Conservation (phyloP, 208 protist genomes). For the Crithidia mellificae region DNA sequence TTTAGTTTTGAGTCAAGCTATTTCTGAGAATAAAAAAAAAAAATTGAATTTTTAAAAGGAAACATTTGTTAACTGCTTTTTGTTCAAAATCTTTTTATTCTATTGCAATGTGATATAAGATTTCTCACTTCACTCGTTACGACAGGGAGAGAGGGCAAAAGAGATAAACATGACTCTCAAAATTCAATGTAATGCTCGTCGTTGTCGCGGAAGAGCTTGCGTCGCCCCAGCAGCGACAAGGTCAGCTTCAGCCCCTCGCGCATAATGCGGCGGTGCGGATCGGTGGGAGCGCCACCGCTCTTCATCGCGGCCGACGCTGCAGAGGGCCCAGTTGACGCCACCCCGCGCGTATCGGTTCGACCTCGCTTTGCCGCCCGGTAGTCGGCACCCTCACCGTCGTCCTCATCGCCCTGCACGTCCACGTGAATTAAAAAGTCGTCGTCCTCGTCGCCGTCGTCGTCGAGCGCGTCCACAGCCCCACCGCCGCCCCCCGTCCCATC, state of each 20-base stretch:
- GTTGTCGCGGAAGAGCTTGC: constrained; percentile 51
- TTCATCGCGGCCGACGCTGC: neutral
- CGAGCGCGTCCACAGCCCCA: constrained; percentile 25
- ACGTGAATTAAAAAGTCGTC: constrained; percentile 79
- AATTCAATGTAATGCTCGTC: constrained; percentile 78
- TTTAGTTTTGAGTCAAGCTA: too few relatives aligned
- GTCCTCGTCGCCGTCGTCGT: constrained; percentile 45
- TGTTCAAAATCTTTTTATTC: too few relatives aligned
- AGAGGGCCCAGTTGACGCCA: neutral
- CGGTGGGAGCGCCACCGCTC: constrained; percentile 10
- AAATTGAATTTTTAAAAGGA: too few relatives aligned
- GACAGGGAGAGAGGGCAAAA: too few relatives aligned
- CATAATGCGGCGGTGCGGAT: constrained; percentile 48
- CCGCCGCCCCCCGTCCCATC: constrained; percentile 10
- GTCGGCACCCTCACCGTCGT: constrained; percentile 4
- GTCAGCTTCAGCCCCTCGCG: constrained; percentile 59
- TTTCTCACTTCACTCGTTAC: too few relatives aligned
- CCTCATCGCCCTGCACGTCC: constrained; percentile 36
- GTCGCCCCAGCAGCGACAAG: constrained; percentile 66
- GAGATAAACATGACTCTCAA: constrained; percentile 13
- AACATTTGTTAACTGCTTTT: too few relatives aligned
- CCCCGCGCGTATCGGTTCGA: constrained; percentile 3
- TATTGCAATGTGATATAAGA: too few relatives aligned
- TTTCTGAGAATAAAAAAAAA: too few relatives aligned
- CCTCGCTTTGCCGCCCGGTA: constrained; percentile 16